A percentile compares a stretch with the other conserved stretches of the same genome.
Conservation (phyloP, 768 basidiomycete genomes). For the Pleurotus eryngii region DNA sequence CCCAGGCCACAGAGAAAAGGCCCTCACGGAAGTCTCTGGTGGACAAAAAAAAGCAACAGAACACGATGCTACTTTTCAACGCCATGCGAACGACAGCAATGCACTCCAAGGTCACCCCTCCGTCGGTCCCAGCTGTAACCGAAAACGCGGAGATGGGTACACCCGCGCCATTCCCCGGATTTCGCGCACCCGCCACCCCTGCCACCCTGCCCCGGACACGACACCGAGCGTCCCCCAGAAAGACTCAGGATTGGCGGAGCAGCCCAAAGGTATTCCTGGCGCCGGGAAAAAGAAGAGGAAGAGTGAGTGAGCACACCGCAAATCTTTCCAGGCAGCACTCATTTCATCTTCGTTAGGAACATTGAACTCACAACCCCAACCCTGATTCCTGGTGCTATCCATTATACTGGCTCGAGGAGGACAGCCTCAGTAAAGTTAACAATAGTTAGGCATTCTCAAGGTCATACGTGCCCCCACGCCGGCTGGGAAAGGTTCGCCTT, state of each 20-base stretch:
- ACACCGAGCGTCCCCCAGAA: slow-evolving; percentile 31
- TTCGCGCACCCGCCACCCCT: slow-evolving; percentile 38
- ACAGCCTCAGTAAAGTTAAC: not conserved
- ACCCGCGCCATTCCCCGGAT: slow-evolving; percentile 15
- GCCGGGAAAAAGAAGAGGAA: slow-evolving; percentile 75
- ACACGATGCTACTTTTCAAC: slow-evolving; percentile 64
- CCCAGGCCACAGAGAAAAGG: slow-evolving; percentile 20
- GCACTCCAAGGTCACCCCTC: slow-evolving; percentile 57
- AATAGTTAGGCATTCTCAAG: too few relatives aligned
- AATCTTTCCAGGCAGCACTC: not conserved
- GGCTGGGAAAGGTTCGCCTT: not conserved
- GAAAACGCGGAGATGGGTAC: slow-evolving; percentile 29
- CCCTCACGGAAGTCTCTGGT: slow-evolving; percentile 17
- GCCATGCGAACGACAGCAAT: slow-evolving; percentile 80
- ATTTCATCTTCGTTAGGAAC: slow-evolving; percentile 5
- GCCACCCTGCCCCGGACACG: slow-evolving; percentile 26
- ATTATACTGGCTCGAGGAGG: not conserved
- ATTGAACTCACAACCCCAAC: slow-evolving; percentile 3
- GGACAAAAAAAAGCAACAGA: slow-evolving; percentile 58
- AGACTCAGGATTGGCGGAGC: slow-evolving; percentile 39
- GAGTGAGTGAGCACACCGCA: slow-evolving; percentile 39
- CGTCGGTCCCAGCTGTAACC: slow-evolving; percentile 31
- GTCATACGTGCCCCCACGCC: too few relatives aligned
- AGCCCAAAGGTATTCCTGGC: slow-evolving; percentile 45
- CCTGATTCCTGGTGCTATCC: not conserved